Evolutionary conservation across 305 asterid species (phyloP).

Genomic region (Caryopteris hybrid): DNA sequence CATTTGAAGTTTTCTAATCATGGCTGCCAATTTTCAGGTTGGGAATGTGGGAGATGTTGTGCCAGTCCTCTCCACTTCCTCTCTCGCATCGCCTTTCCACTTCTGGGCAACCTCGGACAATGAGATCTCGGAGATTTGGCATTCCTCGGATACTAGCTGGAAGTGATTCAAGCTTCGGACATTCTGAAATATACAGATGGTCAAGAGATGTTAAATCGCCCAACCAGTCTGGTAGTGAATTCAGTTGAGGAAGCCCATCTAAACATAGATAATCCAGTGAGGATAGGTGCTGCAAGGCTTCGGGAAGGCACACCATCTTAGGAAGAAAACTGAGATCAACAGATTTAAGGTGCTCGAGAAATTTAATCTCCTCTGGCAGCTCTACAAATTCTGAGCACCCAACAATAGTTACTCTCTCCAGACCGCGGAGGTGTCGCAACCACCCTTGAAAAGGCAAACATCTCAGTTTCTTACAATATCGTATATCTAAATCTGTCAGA

Average conservation of each 20-base stretch:
- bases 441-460: background rate
- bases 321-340: rapidly evolving
- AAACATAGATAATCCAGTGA: background rate
- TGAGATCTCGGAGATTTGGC: background rate
- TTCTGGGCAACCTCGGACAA: background rate
- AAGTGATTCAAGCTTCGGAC: background rate
- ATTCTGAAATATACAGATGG: background rate
- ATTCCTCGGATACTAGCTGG: background rate
- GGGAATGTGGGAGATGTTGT: conserved; percentile 19
- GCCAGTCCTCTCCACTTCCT: conserved; percentile 26
- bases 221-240: conserved; percentile 7
- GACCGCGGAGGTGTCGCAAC: background rate
- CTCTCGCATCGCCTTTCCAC: conserved; percentile 10
- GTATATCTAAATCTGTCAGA: rapidly evolving
- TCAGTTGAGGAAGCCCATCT: background rate
- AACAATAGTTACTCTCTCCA: background rate
- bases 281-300: conserved; percentile 5
- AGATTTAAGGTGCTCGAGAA: background rate
- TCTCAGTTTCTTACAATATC: background rate
- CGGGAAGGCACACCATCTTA: conserved; percentile 3
- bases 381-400: background rate
- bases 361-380: background rate
- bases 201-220: background rate
- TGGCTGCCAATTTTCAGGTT: background rate
- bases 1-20: too few relatives aligned